Evolutionary conservation across 495 filamentous ascomycete species (phyloP), one percentile per base, ranked within the genome.

Genomic region (Talaromyces borbonicus): DNA sequence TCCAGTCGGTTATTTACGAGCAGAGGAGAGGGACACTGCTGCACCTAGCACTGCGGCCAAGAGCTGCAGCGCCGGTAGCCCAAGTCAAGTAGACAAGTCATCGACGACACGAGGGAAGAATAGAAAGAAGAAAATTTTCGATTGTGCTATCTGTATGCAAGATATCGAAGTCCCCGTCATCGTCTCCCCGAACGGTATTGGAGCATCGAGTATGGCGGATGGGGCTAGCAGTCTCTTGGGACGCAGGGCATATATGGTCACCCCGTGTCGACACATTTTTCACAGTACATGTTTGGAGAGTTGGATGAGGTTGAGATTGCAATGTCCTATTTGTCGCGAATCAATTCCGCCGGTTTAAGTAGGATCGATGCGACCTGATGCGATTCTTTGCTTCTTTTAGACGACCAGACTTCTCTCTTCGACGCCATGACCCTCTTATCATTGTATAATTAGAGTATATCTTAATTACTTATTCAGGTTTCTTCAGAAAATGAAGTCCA

Each of bases 311-410:
- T 87, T 90, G 58, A 68, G 92, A 46, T 61, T 98, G 57, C 86
- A 92, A 65, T 98, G 92, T 71, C 92, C 92, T 5, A 95, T 95
- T 53, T 98, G 92, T 67, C 77, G 92, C 55, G 90, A 96, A 67
- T 78, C 80, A 51, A 63, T 95, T 52, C 88, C 88, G 45, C 85
- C 89, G 46, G 65, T 95, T 57, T 95, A 73, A 43, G 50, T 33
- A 12, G 20, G 15, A 20, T n/a, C n/a, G n/a, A n/a, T n/a, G n/a
- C n/a, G n/a, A n/a, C n/a, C n/a, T n/a, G n/a, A n/a, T n/a, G n/a
- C n/a, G n/a, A n/a, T n/a, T n/a, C n/a, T n/a, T n/a, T n/a, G n/a
- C n/a, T n/a, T n/a, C n/a, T n/a, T n/a, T n/a, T n/a, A n/a, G n/a
- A n/a, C n/a, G n/a, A n/a, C n/a, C n/a, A n/a, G n/a, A n/a, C n/a